Evolutionary conservation across 2,329 filamentous ascomycete genomes (phyloP), one percentile per base, ranked within the genome.

Genomic region (Thielaviopsis ethacetica): DNA sequence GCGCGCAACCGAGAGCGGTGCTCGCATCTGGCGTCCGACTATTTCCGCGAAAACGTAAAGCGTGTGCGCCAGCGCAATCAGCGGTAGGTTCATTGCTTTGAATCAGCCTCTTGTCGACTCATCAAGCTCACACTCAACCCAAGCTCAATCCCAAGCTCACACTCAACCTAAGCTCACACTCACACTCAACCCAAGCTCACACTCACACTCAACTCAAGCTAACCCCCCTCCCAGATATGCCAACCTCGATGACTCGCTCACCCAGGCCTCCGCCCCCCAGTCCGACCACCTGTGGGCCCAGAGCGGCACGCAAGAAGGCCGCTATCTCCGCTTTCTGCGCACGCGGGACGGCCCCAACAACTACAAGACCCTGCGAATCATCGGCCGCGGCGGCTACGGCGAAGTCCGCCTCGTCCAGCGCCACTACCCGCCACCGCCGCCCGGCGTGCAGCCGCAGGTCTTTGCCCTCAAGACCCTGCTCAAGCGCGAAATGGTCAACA

Each of bases 401-500:
- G 86, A 90, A 68, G 85, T 90, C 64, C 85, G 85, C 67, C 74
- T 89, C 54, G 86, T 89, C 54, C 84, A 86, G 70, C 79, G 85
- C 68, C 86, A 83, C 73, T 61, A 61, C 41, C 59, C 56, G 30
- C 59, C 59, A 19, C 27, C 49, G 21, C 59, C 59, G 22, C 21
- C 38, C 26, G 59, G 55, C 15, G 81, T 82, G 58, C 85, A 88
- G 65, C 83, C 82, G 68, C 88, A 87, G 71, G 84, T 89, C 62
- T 90, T 88, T 66, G 86, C 86, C 17, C 76, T 89, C 67, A 90
- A 90, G 71, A 88, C 85, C 44, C 73, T 89, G 63, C 81, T 89
- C 68, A 89, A 89, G 72, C 81, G 82, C 49, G 84, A 89, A 69
- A 90, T 89, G 86, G 86, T 88, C 71, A 88, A 88, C 70, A 88